Evolutionary conservation across 129 eudicot genomes (phyloP), one percentile per base, ranked within the genome.

Genomic region (Pseudognaphalium luteoalbum): DNA sequence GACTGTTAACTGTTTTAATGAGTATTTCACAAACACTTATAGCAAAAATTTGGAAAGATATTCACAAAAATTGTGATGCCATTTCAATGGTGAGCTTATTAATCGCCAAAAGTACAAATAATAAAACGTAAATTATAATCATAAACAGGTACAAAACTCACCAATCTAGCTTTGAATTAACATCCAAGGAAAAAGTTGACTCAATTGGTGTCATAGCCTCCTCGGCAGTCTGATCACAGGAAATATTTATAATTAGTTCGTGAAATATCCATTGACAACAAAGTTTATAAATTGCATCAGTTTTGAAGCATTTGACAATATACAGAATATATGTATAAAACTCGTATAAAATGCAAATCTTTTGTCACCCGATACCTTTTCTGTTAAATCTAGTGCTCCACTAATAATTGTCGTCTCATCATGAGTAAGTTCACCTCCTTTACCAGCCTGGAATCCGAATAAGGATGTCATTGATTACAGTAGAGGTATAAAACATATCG

Each of bases 161-260:
- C 98, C 98, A 93, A 82, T 90, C 97, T 73, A 93, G 75, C 76
- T 93, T 93, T 66, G 98, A 93, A 73, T 93, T 90, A 14, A 88
- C 98, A 70, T 90, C 98, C 90, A 93, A 83, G 19, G 98, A 93
- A 90, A 93, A 93, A 22, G 98, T 93, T 68, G 99, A 94, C 80
- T 93, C 98, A 62, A 93, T 93, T 8, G 98, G 98, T 57, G 98
- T 93, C 98, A 93, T 93, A 63, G 98, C 98, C 87, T 90, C 96
- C 83, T 93, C 89, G 68, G 98, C 96, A 80, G 97, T 93, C 98
- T 93, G 86, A 71, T 32, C 57, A 84, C 69, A 77, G 19, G 0
- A 37, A 61, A 78, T 8, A 69, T 17, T 60, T 7, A 44, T 42
- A 68, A 57, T 16, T 7, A 47, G 20, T 75, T 75, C 20, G 21